Conservation (phyloP, 352 stramenopile species). For the Hyaloperonospora arabidopsidis region DNA sequence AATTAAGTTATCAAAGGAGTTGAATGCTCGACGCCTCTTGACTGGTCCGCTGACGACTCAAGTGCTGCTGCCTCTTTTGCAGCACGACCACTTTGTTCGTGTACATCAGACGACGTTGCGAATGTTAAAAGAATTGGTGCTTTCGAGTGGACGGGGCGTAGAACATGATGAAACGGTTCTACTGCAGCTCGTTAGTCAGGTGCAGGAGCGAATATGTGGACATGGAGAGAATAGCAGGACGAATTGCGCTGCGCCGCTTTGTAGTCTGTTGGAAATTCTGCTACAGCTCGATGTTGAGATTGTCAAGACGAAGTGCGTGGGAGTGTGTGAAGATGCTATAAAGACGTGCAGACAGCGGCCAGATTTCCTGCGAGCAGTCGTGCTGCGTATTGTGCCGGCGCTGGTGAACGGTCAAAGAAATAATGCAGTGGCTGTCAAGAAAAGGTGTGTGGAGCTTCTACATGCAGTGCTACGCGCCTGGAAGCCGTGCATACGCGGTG, state of each 20-base stretch:
- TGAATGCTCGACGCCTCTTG: constrained; percentile 6
- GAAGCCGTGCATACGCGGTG: constrained; percentile 9
- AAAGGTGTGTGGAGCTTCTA: constrained; percentile 13
- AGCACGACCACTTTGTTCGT: constrained; percentile 12
- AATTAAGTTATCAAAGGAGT: neutral
- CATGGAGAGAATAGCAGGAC: constrained; percentile 8
- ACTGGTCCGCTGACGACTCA: constrained; percentile 8
- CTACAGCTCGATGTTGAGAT: constrained; percentile 17
- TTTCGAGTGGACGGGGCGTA: neutral
- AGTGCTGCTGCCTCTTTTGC: constrained; percentile 34
- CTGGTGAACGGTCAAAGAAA: constrained; percentile 20
- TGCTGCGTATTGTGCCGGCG: constrained; percentile 39
- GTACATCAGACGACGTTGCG: constrained; percentile 27
- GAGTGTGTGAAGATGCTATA: constrained; percentile 38
- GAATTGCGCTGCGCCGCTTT: constrained; percentile 37
- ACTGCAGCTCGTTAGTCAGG: constrained; percentile 3
- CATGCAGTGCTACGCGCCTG: constrained; percentile 24
- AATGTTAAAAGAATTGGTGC: constrained; percentile 27
- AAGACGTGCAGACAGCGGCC: constrained; percentile 31
- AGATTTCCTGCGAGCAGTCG: constrained; percentile 39
- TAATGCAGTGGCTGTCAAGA: neutral
- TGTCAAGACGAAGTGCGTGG: constrained; percentile 15
- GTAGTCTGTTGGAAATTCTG: constrained; percentile 38
- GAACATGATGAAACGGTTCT: neutral
- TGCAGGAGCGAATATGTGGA: constrained; percentile 13